Base-by-base conservation (phyloP, 2,329 filamentous ascomycete species). In the Pseudogymnoascus sp. region DNA sequence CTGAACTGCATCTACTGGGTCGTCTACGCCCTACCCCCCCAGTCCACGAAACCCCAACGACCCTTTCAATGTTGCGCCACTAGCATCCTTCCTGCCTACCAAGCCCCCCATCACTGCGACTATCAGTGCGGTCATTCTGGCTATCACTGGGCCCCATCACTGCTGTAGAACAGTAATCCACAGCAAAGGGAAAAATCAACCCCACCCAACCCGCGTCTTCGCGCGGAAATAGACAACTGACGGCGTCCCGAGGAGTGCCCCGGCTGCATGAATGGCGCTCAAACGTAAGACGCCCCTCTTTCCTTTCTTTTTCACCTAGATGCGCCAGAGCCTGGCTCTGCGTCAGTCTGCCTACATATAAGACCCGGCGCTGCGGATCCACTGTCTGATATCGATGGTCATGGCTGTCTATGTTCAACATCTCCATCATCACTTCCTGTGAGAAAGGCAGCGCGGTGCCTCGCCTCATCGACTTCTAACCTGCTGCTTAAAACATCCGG, bases 391-490 rank as follows among this genome's bases (percentile, higher is more conserved):
- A 50, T n/a, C 21, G 21, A 50, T 50, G 21, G 44, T 50, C 44
- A 50, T 50, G 44, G 44, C 44, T 50, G 44, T 50, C 44, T 50
- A 50, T 50, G 44, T 50, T 50, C 44, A 50, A 50, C 44, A 50
- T 50, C 44, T 50, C 44, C 44, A 50, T 50, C 44, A 50, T 50
- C 44, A 50, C 44, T 50, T 26, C 44, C 44, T 50, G 44, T 50
- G 44, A 50, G 44, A 50, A 50, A 50, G 44, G 44, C 44, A 50
- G 44, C 13, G 21, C 21, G 21, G 44, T 26, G 44, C 44, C 44
- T 26, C 14, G 21, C 44, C 44, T 50, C 14, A 6, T 50, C 44
- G 44, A 26, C 44, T 14, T 50, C 44, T 50, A 29, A n/a, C 21
- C 21, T 50, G 19, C 44, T 50, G 44, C 44, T 50, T 13, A n/a